phyloP scores from a whole-genome alignment of 306 rosid species.

The Urtica urens region DNA sequence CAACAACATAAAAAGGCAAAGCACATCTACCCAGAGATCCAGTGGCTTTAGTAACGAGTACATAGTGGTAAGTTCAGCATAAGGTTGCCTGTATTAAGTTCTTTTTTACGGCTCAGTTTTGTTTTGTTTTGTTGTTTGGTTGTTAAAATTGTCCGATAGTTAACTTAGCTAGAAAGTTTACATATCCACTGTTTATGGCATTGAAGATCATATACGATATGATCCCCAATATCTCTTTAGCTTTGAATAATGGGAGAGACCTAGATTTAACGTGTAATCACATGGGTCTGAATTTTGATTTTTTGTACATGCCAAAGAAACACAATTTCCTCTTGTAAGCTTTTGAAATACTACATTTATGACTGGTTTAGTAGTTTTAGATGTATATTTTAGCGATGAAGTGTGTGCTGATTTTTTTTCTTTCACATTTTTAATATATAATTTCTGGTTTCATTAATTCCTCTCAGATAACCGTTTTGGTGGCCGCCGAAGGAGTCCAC shows the following conservation, averaged over 20 bases:
- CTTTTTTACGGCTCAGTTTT: background rate
- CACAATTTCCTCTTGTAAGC: background rate
- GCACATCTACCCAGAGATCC: constrained; percentile 57
- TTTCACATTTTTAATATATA: constrained; percentile 3
- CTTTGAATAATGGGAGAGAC: too few species aligned
- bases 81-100: constrained; percentile 5
- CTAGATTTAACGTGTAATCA: background rate
- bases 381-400: too few species aligned
- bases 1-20: constrained; percentile 70
- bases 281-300: background rate
- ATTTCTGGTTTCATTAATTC: constrained; percentile 4
- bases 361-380: background rate
- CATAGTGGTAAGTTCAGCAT: constrained; percentile 60
- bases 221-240: too few species aligned
- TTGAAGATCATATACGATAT: too few species aligned
- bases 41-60: constrained; percentile 92
- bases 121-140: background rate
- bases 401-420: too few species aligned
- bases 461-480: constrained; percentile 73
- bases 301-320: background rate
- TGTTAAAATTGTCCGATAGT: background rate
- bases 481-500: constrained; percentile 86
- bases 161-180: too few species aligned
- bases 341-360: background rate
- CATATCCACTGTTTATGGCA: too few species aligned